Percentiles rank a stretch among this genome's conserved stretches.
Conservation (phyloP, 306 rosid genomes). For the Astragalus membranaceus region DNA sequence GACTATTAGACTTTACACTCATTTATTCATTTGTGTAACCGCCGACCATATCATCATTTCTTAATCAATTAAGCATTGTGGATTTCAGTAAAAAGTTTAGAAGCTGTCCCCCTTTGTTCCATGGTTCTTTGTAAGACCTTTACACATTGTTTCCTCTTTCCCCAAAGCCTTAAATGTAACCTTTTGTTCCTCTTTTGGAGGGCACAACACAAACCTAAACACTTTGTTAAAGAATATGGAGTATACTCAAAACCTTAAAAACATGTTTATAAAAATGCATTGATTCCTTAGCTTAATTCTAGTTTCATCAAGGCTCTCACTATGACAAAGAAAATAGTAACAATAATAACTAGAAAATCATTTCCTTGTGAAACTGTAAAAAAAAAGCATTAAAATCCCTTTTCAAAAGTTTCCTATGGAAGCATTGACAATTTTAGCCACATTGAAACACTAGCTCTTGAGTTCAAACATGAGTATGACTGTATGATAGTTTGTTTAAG, state of each 20-base stretch:
- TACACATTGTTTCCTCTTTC: constrained; percentile 16
- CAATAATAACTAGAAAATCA: background rate
- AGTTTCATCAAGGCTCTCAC: background rate
- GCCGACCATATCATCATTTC: constrained; percentile 48
- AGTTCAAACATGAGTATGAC: too few species aligned
- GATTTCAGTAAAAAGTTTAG: constrained; percentile 53
- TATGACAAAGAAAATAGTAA: background rate
- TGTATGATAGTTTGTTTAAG: too few species aligned
- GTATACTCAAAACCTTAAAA: background rate
- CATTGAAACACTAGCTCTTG: too few species aligned
- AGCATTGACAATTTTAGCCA: too few species aligned
- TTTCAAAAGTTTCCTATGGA: too few species aligned
- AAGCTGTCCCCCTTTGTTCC: constrained; percentile 35
- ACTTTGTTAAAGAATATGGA: background rate
- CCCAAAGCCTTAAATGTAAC: constrained; percentile 1
- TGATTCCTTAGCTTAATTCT: background rate
- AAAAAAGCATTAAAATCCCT: too few species aligned
- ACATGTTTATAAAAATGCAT: background rate
- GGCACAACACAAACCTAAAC: constrained; percentile 2
- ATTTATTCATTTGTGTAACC: constrained; percentile 33
- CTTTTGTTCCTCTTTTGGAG: constrained; percentile 24
- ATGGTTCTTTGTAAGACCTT: constrained; percentile 15
- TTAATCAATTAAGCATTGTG: constrained; percentile 32
- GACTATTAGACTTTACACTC: background rate
- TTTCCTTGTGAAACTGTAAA: too few species aligned